A percentile compares a stretch with the other conserved stretches of the same genome.
Conservation (phyloP, 768 basidiomycete genomes). For the Mycena kentingensis region DNA sequence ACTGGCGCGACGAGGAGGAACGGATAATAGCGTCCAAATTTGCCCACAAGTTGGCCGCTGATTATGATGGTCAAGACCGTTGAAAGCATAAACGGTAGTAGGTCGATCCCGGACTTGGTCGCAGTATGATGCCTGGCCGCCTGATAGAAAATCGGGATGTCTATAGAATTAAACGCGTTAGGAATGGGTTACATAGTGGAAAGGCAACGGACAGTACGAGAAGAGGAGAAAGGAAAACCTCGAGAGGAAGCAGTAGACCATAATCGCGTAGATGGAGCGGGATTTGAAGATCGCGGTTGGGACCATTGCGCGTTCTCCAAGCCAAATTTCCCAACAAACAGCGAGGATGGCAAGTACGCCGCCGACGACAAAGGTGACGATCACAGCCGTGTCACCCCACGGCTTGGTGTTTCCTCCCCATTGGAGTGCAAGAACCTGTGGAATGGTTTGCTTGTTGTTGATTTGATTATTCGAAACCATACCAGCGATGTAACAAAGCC, state of each 20-base stretch:
- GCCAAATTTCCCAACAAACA: background rate
- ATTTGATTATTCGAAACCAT: no score
- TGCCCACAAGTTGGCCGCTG: background rate
- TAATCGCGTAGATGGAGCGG: background rate
- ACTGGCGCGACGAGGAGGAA: conserved; percentile 7
- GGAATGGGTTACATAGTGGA: no score
- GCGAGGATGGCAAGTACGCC: background rate
- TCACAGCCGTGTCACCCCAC: conserved; percentile 29
- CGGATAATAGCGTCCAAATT: background rate
- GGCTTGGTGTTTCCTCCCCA: conserved; percentile 44
- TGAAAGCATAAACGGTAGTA: background rate
- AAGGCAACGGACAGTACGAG: no score
- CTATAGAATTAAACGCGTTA: no score
- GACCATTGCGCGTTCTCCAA: conserved; percentile 6
- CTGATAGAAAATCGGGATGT: conserved; percentile 3
- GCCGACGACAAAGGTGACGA: background rate
- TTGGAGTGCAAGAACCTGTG: conserved; percentile 41
- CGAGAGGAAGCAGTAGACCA: background rate
- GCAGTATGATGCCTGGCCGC: background rate
- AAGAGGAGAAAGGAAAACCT: background rate
- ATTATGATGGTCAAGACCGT: background rate
- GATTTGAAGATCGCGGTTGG: conserved; percentile 2
- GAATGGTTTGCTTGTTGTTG: no score
- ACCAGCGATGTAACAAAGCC: conserved; percentile 35
- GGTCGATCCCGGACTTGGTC: conserved; percentile 1